Conservation (phyloP, 2,329 filamentous ascomycete genomes). For the Pleoardoris graminearum region DNA sequence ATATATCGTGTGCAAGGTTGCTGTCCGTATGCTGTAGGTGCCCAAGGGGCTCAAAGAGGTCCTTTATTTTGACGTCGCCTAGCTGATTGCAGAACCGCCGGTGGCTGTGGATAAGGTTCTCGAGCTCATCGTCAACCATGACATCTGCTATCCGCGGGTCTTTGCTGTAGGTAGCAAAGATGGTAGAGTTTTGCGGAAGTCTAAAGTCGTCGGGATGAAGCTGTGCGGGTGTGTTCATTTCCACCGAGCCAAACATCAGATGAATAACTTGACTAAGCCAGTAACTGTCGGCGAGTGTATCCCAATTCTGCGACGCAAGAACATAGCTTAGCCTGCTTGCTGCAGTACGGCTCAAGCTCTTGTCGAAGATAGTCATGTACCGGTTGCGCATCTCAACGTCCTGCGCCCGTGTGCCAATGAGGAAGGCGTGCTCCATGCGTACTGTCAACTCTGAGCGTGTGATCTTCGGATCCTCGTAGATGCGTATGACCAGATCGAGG, state of each 20-base stretch:
- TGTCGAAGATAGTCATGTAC: constrained; percentile 95
- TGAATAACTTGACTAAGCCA: constrained; percentile 97
- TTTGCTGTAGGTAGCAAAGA: constrained; percentile 73
- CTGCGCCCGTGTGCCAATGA: constrained; percentile 89
- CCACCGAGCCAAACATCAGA: constrained; percentile 85
- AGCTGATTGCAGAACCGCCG: constrained; percentile 82
- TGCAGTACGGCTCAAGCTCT: constrained; percentile 88
- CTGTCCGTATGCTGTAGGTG: constrained; percentile 91
- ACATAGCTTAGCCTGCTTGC: constrained; percentile 88
- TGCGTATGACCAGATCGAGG: constrained; percentile 91
- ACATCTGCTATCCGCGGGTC: constrained; percentile 65
- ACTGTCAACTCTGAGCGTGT: constrained; percentile 94
- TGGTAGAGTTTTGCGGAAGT: constrained; percentile 70
- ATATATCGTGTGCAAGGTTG: constrained; percentile 82
- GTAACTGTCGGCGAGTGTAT: constrained; percentile 90
- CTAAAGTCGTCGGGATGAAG: constrained; percentile 85
- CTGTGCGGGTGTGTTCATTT: constrained; percentile 77
- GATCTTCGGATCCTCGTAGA: constrained; percentile 97
- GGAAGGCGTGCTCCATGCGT: constrained; percentile 94
- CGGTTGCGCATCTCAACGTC: constrained; percentile 97
- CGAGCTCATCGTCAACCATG: constrained; percentile 81
- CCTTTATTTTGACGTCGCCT: constrained; percentile 81
- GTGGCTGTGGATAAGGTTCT: constrained; percentile 76
- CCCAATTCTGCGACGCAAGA: constrained; percentile 92
- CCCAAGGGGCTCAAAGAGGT: constrained; percentile 84